These are phyloP conservation scores for Diaporthe helianthi DNA, from an alignment of 2,329 filamentous ascomycete species.

Conservation along the genomic window DNA sequence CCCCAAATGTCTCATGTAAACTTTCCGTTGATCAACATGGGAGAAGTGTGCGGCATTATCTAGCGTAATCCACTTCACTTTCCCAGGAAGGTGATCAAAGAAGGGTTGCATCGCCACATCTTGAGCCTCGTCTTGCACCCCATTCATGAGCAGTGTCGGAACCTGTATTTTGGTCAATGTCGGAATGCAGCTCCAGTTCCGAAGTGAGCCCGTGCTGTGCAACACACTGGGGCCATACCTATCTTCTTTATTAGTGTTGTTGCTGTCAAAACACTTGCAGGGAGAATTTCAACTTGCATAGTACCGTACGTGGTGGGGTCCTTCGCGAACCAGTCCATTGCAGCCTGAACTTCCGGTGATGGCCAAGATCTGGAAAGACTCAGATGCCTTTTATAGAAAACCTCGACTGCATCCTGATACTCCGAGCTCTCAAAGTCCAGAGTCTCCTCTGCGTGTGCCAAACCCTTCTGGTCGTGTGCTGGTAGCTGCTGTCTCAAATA, in stretches of 20 bases:
- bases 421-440: constrained; percentile 42
- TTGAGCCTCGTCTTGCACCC: constrained; percentile 45
- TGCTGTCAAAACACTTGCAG: no score
- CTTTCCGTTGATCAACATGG: constrained; percentile 43
- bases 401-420: constrained; percentile 43
- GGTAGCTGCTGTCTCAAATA: constrained; percentile 37
- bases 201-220: constrained; percentile 38
- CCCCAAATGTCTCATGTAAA: constrained; percentile 40
- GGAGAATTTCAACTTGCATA: no score
- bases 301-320: constrained; percentile 44
- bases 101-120: constrained; percentile 45
- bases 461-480: constrained; percentile 35
- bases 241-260: background rate
- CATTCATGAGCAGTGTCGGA: constrained; percentile 46
- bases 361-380: constrained; percentile 41
- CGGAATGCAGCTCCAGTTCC: constrained; percentile 40
- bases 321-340: constrained; percentile 42
- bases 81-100: constrained; percentile 45
- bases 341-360: constrained; percentile 43
- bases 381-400: constrained; percentile 44
- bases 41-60: constrained; percentile 45
- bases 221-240: constrained; percentile 30
- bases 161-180: constrained; percentile 41
- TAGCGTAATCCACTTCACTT: constrained; percentile 47
- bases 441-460: no score